Percentiles rank a stretch among this genome's conserved stretches.
Conservation (phyloP, 2,329 filamentous ascomycete species). For the Metarhizium album region DNA sequence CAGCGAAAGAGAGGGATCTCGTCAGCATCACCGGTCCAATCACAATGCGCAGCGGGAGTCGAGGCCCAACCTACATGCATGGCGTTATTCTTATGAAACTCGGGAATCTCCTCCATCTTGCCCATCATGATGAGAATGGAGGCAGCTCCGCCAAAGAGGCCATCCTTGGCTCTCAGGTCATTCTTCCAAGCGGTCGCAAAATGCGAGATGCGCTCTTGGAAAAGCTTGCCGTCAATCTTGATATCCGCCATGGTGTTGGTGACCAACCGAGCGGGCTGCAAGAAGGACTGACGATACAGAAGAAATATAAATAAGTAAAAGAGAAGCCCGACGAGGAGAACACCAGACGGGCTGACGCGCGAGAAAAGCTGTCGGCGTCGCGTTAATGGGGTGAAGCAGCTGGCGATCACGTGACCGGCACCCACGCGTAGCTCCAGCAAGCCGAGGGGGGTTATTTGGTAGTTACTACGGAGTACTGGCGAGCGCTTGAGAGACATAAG, state of each 20-base stretch:
- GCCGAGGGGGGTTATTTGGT: too few species aligned
- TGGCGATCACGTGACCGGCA: slow-evolving; percentile 22
- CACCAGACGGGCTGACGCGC: slow-evolving; percentile 24
- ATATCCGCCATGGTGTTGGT: slow-evolving; percentile 61
- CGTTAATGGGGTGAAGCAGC: slow-evolving; percentile 25
- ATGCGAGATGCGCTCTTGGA: slow-evolving; percentile 84
- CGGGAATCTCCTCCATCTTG: slow-evolving; percentile 80
- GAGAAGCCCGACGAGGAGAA: slow-evolving; percentile 2
- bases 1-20: slow-evolving; percentile 3
- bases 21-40: not conserved
- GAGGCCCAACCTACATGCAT: slow-evolving; percentile 60
- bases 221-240: slow-evolving; percentile 86
- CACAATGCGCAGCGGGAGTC: not conserved
- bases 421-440: slow-evolving; percentile 17
- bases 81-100: slow-evolving; percentile 92
- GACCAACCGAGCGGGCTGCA: slow-evolving; percentile 19
- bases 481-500: too few species aligned
- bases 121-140: slow-evolving; percentile 89
- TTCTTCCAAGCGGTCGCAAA: slow-evolving; percentile 91
- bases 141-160: slow-evolving; percentile 72
- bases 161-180: slow-evolving; percentile 81
- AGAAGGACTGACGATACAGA: slow-evolving; percentile 10
- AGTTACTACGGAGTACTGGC: too few species aligned
- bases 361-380: slow-evolving; percentile 25
- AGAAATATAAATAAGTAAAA: slow-evolving; percentile 4